A percentile compares a stretch with the other conserved stretches of the same genome.
Conservation (phyloP, 768 basidiomycete genomes). For the Lenzites betulinus region DNA sequence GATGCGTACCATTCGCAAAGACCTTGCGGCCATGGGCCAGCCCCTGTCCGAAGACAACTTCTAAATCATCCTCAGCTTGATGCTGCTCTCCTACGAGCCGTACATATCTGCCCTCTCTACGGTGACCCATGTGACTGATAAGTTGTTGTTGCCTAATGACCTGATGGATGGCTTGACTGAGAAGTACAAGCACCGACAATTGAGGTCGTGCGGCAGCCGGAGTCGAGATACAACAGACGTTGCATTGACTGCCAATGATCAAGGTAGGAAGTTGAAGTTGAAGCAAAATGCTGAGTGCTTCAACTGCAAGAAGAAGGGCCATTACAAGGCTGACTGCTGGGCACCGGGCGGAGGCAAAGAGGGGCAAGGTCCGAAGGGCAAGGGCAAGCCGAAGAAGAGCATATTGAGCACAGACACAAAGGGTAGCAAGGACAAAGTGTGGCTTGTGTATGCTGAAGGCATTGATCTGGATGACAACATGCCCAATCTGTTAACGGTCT, state of each 20-base stretch:
- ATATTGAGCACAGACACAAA: background rate
- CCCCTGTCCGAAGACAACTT: conserved; percentile 35
- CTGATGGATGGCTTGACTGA: conserved; percentile 21
- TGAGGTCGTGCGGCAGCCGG: background rate
- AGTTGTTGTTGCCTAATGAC: conserved; percentile 22
- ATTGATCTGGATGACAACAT: background rate
- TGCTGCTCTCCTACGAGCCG: conserved; percentile 38
- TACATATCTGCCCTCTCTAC: conserved; percentile 34
- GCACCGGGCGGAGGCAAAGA: background rate
- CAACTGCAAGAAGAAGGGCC: background rate
- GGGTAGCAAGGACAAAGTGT: background rate
- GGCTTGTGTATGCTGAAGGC: background rate
- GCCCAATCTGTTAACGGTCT: background rate
- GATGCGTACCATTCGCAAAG: conserved; percentile 32
- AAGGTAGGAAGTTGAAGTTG: background rate
- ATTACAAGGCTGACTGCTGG: conserved; percentile 1
- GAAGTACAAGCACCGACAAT: conserved; percentile 24
- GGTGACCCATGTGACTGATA: conserved; percentile 25
- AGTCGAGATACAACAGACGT: conserved; percentile 10
- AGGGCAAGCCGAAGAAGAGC: background rate
- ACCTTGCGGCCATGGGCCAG: conserved; percentile 37
- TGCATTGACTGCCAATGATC: background rate
- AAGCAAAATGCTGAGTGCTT: background rate
- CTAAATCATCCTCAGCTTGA: conserved; percentile 38
- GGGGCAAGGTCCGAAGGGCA: background rate